A percentile compares a stretch with the other conserved stretches of the same genome.
phyloP scores from a whole-genome alignment of 2,329 filamentous ascomycete genomes.

The Pseudocercospora fuligena region DNA sequence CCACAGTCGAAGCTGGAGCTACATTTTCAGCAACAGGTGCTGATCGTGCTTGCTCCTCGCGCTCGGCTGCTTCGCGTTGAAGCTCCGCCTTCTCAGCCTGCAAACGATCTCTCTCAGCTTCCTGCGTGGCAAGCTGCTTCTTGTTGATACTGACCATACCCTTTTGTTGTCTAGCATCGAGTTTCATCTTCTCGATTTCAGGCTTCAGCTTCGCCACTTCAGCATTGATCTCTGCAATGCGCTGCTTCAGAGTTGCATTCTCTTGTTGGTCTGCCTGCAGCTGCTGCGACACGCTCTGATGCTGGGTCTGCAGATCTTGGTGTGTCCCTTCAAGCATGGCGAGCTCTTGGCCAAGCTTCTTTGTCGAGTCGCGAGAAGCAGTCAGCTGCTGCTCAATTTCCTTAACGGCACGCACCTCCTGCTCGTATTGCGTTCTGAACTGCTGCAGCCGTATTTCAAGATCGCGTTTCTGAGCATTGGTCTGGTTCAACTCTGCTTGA shows the following conservation, averaged over 20 bases:
- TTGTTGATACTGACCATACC: constrained; percentile 97
- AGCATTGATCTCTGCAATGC: constrained; percentile 79
- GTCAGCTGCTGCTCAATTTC: constrained; percentile 82
- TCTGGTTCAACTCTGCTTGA: constrained; percentile 81
- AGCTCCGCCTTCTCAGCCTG: constrained; percentile 77
- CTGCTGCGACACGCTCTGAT: constrained; percentile 73
- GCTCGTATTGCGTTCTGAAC: constrained; percentile 85
- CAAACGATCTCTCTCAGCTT: constrained; percentile 85
- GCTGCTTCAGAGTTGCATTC: constrained; percentile 82
- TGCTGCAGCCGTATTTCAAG: constrained; percentile 89
- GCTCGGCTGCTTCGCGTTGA: constrained; percentile 56
- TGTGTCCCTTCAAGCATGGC: constrained; percentile 80
- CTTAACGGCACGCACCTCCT: constrained; percentile 86
- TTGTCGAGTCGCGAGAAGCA: constrained; percentile 76
- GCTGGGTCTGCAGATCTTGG: constrained; percentile 81
- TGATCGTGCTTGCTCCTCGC: constrained; percentile 27
- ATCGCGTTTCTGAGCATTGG: constrained; percentile 85
- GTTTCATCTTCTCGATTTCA: constrained; percentile 89
- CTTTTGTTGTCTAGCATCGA: constrained; percentile 92
- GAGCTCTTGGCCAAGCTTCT: constrained; percentile 82
- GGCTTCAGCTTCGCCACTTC: constrained; percentile 85
- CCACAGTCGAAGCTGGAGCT: constrained; percentile 24
- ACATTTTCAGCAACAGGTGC: constrained; percentile 25
- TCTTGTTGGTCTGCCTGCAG: constrained; percentile 88
- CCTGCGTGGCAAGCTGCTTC: constrained; percentile 90